phyloP scores from a whole-genome alignment of 495 filamentous ascomycete genomes.

The Podospora appendiculata region DNA sequence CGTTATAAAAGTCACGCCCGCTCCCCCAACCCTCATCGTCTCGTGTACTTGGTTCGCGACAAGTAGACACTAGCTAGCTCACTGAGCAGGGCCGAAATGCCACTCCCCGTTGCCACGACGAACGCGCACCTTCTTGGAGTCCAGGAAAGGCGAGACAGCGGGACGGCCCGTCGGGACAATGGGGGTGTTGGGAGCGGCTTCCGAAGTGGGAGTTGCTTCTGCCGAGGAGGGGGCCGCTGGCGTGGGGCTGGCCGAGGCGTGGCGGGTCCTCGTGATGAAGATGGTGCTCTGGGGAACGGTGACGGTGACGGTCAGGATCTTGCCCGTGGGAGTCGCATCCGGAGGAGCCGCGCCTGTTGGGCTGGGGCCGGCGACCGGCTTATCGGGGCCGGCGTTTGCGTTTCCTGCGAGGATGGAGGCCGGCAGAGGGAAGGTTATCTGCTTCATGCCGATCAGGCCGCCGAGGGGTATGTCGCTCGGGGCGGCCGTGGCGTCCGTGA shows the following conservation, averaged over 20 bases:
- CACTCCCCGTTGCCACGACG: neutral
- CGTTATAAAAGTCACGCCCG: no score
- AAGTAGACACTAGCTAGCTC: no score
- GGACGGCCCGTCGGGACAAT: neutral
- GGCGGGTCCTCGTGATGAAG: slow-evolving; percentile 6
- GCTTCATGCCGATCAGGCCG: slow-evolving; percentile 9
- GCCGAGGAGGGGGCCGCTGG: neutral
- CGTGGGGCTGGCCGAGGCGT: neutral
- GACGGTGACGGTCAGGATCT: slow-evolving; percentile 14
- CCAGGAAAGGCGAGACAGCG: neutral
- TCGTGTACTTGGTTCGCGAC: no score
- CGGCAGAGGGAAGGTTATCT: slow-evolving; percentile 4
- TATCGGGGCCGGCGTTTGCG: neutral
- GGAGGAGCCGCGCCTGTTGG: neutral
- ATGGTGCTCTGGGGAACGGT: slow-evolving; percentile 13
- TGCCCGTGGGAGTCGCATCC: neutral
- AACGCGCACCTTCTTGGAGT: neutral
- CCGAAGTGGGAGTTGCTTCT: neutral
- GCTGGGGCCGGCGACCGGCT: neutral
- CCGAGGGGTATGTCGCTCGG: slow-evolving; percentile 16
- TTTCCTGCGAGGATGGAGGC: neutral
- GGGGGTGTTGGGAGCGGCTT: neutral
- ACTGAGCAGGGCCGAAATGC: neutral
- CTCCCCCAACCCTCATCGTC: no score
- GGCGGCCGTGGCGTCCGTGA: slow-evolving; percentile 10